These are phyloP conservation scores for Alternaria panax DNA, from an alignment of 2,329 filamentous ascomycete species.

Conservation along the genomic window DNA sequence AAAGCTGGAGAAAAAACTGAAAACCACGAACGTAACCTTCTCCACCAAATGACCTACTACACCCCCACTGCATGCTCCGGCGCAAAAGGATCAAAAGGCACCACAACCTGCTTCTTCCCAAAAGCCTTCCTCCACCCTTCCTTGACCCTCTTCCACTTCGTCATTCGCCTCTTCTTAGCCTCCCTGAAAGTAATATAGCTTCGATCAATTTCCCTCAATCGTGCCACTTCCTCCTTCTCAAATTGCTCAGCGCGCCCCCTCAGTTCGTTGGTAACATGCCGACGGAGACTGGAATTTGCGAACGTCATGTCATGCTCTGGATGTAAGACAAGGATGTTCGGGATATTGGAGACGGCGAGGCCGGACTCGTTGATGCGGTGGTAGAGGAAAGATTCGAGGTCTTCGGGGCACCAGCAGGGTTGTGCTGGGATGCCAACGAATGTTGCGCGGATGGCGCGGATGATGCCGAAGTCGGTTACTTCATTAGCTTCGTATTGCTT, in stretches of 20 bases:
- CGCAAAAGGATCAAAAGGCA: slow-evolving; percentile 20
- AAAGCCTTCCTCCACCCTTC: background rate
- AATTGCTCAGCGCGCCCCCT: slow-evolving; percentile 8
- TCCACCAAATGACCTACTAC: too few relatives aligned
- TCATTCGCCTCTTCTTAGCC: slow-evolving; percentile 8
- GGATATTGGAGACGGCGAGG: slow-evolving; percentile 6
- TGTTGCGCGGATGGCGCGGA: slow-evolving; percentile 19
- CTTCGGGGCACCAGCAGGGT: slow-evolving; percentile 2
- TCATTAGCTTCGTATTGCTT: slow-evolving; percentile 3
- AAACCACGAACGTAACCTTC: background rate
- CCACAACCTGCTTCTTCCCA: slow-evolving; percentile 10
- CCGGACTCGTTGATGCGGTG: slow-evolving; percentile 13
- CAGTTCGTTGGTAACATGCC: background rate
- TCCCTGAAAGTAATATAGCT: slow-evolving; percentile 1
- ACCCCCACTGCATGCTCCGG: background rate
- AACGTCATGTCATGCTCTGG: slow-evolving; percentile 13
- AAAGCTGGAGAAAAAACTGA: background rate
- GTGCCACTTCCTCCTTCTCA: slow-evolving; percentile 15
- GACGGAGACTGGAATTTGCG: background rate
- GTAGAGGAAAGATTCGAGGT: slow-evolving; percentile 20
- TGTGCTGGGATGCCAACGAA: slow-evolving; percentile 16
- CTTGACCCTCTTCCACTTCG: slow-evolving; percentile 10
- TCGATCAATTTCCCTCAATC: slow-evolving; percentile 6
- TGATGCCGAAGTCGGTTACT: slow-evolving; percentile 20
- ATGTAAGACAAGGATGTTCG: slow-evolving; percentile 19